Percentiles rank a stretch among this genome's conserved stretches.
Evolutionary conservation across 441 rosid species (phyloP).

Genomic region (Pelargonium fulgidum): DNA sequence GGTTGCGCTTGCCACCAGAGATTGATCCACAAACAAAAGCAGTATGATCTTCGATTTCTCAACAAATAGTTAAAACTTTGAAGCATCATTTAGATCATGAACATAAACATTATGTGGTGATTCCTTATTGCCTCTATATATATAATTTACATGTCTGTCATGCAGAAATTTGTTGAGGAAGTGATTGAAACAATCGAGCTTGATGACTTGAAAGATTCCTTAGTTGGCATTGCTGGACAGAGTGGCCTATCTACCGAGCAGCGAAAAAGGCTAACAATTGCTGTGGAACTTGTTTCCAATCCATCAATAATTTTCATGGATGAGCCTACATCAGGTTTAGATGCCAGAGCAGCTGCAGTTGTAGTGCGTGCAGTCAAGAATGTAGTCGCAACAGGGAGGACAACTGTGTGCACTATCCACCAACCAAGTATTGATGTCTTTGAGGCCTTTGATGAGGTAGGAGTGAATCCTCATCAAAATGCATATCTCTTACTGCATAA

Average conservation of each 20-base stretch:
- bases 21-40: slow-evolving; percentile 35
- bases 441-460: slow-evolving; percentile 62
- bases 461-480: neutral
- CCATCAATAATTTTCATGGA: slow-evolving; percentile 67
- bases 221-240: slow-evolving; percentile 46
- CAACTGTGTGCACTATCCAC: slow-evolving; percentile 64
- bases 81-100: no score
- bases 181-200: slow-evolving; percentile 53
- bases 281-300: slow-evolving; percentile 63
- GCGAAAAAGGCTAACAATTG: slow-evolving; percentile 53
- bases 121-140: neutral
- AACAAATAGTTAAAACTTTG: neutral
- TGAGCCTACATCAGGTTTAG: slow-evolving; percentile 64
- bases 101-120: no score
- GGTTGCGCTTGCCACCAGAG: slow-evolving; percentile 47
- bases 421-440: slow-evolving; percentile 63
- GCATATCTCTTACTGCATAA: no score
- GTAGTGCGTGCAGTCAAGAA: slow-evolving; percentile 63
- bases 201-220: slow-evolving; percentile 39
- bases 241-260: slow-evolving; percentile 60
- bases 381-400: slow-evolving; percentile 58
- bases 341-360: slow-evolving; percentile 69
- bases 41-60: slow-evolving; percentile 23
- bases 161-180: slow-evolving; percentile 45
- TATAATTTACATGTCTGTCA: neutral